A percentile compares a stretch with the other conserved stretches of the same genome.
phyloP scores from a whole-genome alignment of 352 stramenopile species.

The Pythium brassicae region DNA sequence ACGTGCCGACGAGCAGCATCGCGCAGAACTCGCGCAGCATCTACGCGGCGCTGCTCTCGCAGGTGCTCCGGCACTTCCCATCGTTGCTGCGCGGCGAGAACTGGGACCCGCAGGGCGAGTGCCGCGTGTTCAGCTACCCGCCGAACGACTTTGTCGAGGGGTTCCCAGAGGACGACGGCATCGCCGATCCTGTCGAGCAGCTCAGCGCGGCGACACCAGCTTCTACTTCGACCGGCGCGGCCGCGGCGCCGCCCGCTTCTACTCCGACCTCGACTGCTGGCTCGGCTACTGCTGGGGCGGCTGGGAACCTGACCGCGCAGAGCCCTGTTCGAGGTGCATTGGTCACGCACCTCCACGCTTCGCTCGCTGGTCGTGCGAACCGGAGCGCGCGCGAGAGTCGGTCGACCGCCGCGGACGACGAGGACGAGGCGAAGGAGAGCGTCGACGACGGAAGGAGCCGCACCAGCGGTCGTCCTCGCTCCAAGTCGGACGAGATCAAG shows the following conservation, averaged over 20 bases:
- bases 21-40: slow-evolving; percentile 78
- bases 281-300: background rate
- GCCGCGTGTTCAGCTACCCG: slow-evolving; percentile 34
- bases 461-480: slow-evolving; percentile 1
- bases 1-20: slow-evolving; percentile 75
- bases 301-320: background rate
- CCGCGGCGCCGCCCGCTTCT: background rate
- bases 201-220: background rate
- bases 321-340: background rate
- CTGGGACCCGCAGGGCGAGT: slow-evolving; percentile 17
- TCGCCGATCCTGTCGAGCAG: background rate
- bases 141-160: slow-evolving; percentile 47
- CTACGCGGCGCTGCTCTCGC: slow-evolving; percentile 48
- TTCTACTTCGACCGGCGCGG: background rate
- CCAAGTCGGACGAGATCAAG: slow-evolving; percentile 17
- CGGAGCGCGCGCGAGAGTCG: background rate
- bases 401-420: background rate
- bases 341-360: background rate
- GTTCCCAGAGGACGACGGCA: slow-evolving; percentile 22
- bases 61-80: slow-evolving; percentile 62
- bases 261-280: background rate
- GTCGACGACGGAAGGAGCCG: background rate
- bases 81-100: slow-evolving; percentile 28
- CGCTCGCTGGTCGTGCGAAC: background rate
- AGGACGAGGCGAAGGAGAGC: background rate